These are phyloP conservation scores for Ceriops zippeliana DNA, from an alignment of 345 rosid species.

Conservation along the genomic window DNA sequence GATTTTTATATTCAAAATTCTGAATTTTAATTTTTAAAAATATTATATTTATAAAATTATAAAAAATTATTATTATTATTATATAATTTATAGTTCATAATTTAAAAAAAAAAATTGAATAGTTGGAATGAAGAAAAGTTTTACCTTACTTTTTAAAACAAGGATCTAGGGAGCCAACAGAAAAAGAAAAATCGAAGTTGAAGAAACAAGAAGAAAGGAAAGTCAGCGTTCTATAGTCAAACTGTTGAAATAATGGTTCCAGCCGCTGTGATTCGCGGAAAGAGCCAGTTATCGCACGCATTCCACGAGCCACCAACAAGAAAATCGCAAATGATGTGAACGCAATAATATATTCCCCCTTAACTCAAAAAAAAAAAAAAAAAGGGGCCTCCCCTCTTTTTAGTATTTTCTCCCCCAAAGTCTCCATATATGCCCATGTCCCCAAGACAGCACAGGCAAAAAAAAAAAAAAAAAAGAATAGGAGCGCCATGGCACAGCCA, in stretches of 20 bases:
- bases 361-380: too few relatives aligned
- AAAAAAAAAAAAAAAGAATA: not conserved
- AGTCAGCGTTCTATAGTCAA: slow-evolving; percentile 14
- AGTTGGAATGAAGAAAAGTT: too few relatives aligned
- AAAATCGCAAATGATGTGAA: not conserved
- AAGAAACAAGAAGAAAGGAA: not conserved
- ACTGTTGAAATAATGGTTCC: not conserved
- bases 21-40: too few relatives aligned
- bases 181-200: slow-evolving; percentile 3
- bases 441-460: not conserved
- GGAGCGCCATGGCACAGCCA: not conserved
- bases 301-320: not conserved
- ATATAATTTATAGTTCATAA: too few relatives aligned
- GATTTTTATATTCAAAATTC: too few relatives aligned
- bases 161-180: too few relatives aligned
- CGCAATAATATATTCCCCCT: not conserved
- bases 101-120: too few relatives aligned
- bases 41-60: too few relatives aligned
- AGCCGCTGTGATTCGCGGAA: not conserved
- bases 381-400: too few relatives aligned
- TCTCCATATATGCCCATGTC: not conserved
- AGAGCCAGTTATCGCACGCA: not conserved
- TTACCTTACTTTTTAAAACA: too few relatives aligned
- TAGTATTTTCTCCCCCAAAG: too few relatives aligned
- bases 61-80: too few relatives aligned